phyloP scores from a whole-genome alignment of 176 grass and related monocot genomes.

The Phoenix roebelenii region DNA sequence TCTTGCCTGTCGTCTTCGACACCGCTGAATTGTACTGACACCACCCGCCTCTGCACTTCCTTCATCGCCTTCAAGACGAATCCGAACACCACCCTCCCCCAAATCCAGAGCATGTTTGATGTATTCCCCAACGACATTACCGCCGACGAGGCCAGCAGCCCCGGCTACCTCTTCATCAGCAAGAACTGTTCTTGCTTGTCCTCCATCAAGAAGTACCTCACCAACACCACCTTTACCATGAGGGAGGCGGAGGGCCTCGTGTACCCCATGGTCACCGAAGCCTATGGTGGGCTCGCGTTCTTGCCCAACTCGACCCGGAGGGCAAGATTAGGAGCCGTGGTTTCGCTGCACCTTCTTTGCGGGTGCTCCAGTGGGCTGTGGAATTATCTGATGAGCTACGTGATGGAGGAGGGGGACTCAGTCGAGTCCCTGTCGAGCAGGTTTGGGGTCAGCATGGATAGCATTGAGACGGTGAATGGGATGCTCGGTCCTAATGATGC shows the following conservation, averaged over 20 bases:
- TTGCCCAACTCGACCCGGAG: conserved; percentile 48
- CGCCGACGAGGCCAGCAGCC: conserved; percentile 62
- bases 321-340: conserved; percentile 46
- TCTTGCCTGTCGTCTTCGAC: conserved; percentile 23
- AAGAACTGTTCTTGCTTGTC: conserved; percentile 98
- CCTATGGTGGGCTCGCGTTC: conserved; percentile 53
- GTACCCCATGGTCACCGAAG: conserved; percentile 33
- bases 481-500: conserved; percentile 56
- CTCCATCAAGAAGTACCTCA: conserved; percentile 54
- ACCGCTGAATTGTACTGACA: conserved; percentile 78
- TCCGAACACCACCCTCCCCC: conserved; percentile 18
- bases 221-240: conserved; percentile 78
- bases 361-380: conserved; percentile 81
- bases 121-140: conserved; percentile 60
- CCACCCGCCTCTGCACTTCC: conserved; percentile 77
- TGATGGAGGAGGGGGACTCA: conserved; percentile 62
- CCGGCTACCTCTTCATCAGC: conserved; percentile 74
- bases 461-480: conserved; percentile 83
- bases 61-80: conserved; percentile 64
- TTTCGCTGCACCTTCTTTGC: conserved; percentile 81
- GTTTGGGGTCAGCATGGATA: conserved; percentile 97
- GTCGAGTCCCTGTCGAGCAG: conserved; percentile 75
- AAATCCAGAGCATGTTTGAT: conserved; percentile 88
- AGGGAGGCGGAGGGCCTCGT: conserved; percentile 2
- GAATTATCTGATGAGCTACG: conserved; percentile 97